phyloP scores from a whole-genome alignment of 2,329 filamentous ascomycete species.

The Penicillium corylophilum region DNA sequence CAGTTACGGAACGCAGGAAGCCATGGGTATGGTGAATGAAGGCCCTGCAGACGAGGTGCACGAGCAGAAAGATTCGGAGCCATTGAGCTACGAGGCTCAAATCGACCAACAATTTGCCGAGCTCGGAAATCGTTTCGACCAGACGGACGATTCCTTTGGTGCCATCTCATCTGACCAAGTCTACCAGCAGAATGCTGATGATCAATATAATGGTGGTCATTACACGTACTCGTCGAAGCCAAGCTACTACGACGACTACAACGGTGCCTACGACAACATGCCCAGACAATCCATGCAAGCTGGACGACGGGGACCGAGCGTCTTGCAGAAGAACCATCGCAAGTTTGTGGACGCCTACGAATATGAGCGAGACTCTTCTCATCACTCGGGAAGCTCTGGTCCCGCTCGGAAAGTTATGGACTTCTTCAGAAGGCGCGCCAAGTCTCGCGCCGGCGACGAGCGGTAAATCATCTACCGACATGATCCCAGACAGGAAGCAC shows the following conservation, averaged over 20 bases:
- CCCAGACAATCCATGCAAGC: conserved; percentile 45
- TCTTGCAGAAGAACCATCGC: conserved; percentile 81
- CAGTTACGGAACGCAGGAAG: conserved; percentile 35
- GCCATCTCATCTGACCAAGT: conserved; percentile 32
- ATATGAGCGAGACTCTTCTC: conserved; percentile 58
- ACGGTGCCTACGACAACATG: conserved; percentile 40
- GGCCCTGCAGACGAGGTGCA: conserved; percentile 29
- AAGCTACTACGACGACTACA: conserved; percentile 51
- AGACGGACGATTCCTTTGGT: conserved; percentile 29
- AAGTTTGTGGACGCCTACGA: conserved; percentile 88
- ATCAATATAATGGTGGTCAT: conserved; percentile 31
- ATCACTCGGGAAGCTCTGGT: conserved; percentile 78
- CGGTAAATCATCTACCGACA: conserved; percentile 25
- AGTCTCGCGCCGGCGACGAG: conserved; percentile 60
- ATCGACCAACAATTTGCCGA: conserved; percentile 46
- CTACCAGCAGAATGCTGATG: conserved; percentile 31
- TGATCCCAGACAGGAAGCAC: neutral
- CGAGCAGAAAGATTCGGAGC: conserved; percentile 22
- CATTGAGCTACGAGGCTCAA: conserved; percentile 39
- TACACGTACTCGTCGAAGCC: conserved; percentile 36
- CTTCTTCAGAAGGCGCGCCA: conserved; percentile 87
- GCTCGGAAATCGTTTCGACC: conserved; percentile 35
- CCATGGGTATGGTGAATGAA: conserved; percentile 29
- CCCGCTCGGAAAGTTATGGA: conserved; percentile 95
- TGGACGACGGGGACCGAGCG: conserved; percentile 50